Evolutionary conservation across 78 protist genomes (phyloP).

Genomic region (Dictyostelium capitatum): DNA sequence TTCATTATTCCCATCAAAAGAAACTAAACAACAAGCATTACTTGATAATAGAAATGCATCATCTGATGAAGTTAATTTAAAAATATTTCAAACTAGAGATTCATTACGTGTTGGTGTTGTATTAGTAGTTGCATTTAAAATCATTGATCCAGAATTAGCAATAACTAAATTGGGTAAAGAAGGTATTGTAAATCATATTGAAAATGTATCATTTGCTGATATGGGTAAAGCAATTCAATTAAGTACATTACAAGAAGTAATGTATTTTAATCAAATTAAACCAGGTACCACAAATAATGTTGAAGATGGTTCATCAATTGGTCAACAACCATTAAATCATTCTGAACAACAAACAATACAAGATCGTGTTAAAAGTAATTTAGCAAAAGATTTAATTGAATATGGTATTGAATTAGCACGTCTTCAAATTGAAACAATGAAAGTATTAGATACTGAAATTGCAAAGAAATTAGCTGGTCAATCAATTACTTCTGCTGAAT

Average conservation of each 20-base stretch:
- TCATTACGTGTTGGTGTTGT: slow-evolving; percentile 73
- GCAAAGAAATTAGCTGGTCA: slow-evolving; percentile 66
- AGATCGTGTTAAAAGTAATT: slow-evolving; percentile 62
- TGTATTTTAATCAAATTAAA: slow-evolving; percentile 52
- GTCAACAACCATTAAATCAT: neutral
- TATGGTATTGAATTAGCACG: slow-evolving; percentile 65
- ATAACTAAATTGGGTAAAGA: slow-evolving; percentile 66
- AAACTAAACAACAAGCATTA: slow-evolving; percentile 17
- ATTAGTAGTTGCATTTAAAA: slow-evolving; percentile 61
- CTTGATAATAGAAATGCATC: slow-evolving; percentile 16
- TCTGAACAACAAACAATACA: slow-evolving; percentile 47
- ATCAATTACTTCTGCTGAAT: slow-evolving; percentile 57
- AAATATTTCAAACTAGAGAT: slow-evolving; percentile 71
- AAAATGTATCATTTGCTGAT: slow-evolving; percentile 69
- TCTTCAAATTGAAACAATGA: slow-evolving; percentile 68
- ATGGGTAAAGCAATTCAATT: slow-evolving; percentile 77
- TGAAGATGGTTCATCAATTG: neutral
- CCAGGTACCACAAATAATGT: slow-evolving; percentile 17
- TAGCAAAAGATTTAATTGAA: slow-evolving; percentile 31
- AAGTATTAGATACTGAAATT: slow-evolving; percentile 52
- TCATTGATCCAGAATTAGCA: slow-evolving; percentile 71
- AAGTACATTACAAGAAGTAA: slow-evolving; percentile 57
- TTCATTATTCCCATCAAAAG: slow-evolving; percentile 60
- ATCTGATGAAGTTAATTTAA: slow-evolving; percentile 53
- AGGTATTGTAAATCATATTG: slow-evolving; percentile 63